Percentiles rank a stretch among this genome's conserved stretches.
phyloP scores from a whole-genome alignment of 331 rosid genomes.

The Telfairia occidentalis region DNA sequence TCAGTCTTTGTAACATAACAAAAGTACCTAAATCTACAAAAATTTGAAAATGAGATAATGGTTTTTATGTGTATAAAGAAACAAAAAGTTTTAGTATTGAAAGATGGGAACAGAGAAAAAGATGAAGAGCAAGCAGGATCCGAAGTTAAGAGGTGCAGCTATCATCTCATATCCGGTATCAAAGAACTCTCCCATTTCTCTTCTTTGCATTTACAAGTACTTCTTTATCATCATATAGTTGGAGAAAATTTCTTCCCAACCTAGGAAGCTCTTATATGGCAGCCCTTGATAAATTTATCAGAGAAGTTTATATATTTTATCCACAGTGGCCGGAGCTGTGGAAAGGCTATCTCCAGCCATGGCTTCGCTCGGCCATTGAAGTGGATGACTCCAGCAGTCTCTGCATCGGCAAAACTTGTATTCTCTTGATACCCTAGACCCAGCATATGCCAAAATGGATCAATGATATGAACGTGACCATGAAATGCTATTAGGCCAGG shows the following conservation, averaged over 20 bases:
- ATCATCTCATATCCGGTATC: neutral
- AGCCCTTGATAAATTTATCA: constrained; percentile 81
- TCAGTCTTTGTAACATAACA: neutral
- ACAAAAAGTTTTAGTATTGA: neutral
- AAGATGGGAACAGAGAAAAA: constrained; percentile 4
- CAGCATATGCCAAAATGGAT: constrained; percentile 97
- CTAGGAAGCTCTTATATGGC: constrained; percentile 67
- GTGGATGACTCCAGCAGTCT: constrained; percentile 85
- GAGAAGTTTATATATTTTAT: constrained; percentile 70
- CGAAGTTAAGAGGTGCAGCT: neutral
- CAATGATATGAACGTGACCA: constrained; percentile 67
- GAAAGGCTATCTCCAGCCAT: constrained; percentile 95
- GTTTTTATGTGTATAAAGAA: neutral
- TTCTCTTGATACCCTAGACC: constrained; percentile 96
- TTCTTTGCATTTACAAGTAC: constrained; percentile 23
- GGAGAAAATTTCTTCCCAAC: constrained; percentile 15
- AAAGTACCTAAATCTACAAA: neutral
- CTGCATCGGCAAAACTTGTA: constrained; percentile 54
- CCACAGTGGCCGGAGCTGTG: constrained; percentile 67
- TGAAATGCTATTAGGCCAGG: constrained; percentile 98
- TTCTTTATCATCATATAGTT: constrained; percentile 25
- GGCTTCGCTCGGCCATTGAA: constrained; percentile 97
- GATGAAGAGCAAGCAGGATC: constrained; percentile 5
- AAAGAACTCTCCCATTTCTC: constrained; percentile 36
- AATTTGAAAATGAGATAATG: neutral